These are phyloP conservation scores for Corylus avellana DNA, from an alignment of 306 rosid species.

Conservation along the genomic window DNA sequence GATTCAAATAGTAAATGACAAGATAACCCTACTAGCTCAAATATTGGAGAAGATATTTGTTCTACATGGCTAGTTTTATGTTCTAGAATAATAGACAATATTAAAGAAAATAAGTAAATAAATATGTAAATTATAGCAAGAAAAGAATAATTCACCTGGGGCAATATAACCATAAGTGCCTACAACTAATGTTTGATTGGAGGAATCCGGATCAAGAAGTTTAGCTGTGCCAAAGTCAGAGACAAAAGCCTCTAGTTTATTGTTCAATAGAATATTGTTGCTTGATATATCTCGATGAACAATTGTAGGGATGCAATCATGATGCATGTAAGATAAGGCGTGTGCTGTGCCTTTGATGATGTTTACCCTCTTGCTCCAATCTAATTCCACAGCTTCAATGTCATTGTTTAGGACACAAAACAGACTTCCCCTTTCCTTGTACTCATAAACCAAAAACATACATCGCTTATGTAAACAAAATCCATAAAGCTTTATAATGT, in stretches of 20 bases:
- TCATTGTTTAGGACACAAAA: background rate
- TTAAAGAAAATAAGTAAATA: background rate
- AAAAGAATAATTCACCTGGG: background rate
- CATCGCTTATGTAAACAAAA: slow-evolving; percentile 21
- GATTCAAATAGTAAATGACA: background rate
- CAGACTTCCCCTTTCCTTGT: slow-evolving; percentile 25
- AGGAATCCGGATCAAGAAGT: slow-evolving; percentile 21
- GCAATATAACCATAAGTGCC: slow-evolving; percentile 21
- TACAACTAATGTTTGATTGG: slow-evolving; percentile 6
- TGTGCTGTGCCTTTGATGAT: slow-evolving; percentile 11
- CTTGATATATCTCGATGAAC: slow-evolving; percentile 23
- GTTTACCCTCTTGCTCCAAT: slow-evolving; percentile 20
- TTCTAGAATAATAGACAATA: background rate
- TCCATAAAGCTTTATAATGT: slow-evolving; percentile 22
- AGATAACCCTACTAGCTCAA: background rate
- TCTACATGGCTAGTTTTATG: background rate
- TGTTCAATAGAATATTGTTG: slow-evolving; percentile 20
- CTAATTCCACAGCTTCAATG: slow-evolving; percentile 12
- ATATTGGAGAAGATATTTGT: background rate
- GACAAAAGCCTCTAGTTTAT: slow-evolving; percentile 7
- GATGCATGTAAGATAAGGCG: slow-evolving; percentile 29
- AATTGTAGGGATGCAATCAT: slow-evolving; percentile 13
- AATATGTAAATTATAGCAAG: background rate
- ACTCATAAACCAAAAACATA: slow-evolving; percentile 31
- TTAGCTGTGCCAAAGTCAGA: slow-evolving; percentile 16